phyloP scores from a whole-genome alignment of 345 rosid species.

The Lepidium aucheri region DNA sequence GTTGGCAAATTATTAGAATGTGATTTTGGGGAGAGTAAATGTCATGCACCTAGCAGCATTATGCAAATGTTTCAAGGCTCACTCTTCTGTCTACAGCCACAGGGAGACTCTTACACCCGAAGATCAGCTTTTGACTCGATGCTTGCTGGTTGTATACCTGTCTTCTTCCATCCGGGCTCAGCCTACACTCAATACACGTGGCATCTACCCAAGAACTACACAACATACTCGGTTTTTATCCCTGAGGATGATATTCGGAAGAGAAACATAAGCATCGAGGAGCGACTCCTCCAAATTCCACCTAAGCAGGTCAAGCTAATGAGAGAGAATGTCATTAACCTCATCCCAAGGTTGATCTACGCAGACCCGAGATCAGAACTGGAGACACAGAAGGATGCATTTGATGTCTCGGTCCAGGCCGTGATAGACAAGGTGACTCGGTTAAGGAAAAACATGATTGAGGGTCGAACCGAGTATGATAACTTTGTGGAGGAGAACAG shows the following conservation, averaged over 20 bases:
- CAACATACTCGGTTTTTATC: conserved; percentile 81
- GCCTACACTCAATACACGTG: conserved; percentile 87
- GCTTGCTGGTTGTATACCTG: conserved; percentile 85
- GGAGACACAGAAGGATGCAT: conserved; percentile 62
- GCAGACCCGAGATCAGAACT: conserved; percentile 72
- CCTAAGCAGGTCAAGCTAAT: conserved; percentile 59
- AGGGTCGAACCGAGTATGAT: conserved; percentile 69
- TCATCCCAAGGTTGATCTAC: conserved; percentile 61
- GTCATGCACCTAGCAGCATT: conserved; percentile 87
- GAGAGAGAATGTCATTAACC: conserved; percentile 71
- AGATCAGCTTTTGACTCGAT: conserved; percentile 85
- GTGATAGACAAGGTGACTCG: conserved; percentile 72
- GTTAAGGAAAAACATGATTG: conserved; percentile 64
- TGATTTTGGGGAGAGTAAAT: conserved; percentile 85
- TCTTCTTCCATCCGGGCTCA: conserved; percentile 91
- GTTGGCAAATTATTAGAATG: conserved; percentile 69
- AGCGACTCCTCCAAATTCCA: conserved; percentile 55
- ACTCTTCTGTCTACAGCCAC: conserved; percentile 80
- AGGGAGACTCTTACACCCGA: conserved; percentile 86
- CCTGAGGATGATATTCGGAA: conserved; percentile 72
- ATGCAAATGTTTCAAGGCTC: conserved; percentile 87
- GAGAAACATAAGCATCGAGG: conserved; percentile 69
- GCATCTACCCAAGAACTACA: conserved; percentile 80
- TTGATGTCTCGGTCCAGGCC: conserved; percentile 75
- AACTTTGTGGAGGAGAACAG: conserved; percentile 82